Evolutionary conservation across 2,329 filamentous ascomycete genomes (phyloP), one percentile per base, ranked within the genome.

Genomic region (Knoxdaviesia proteae): DNA sequence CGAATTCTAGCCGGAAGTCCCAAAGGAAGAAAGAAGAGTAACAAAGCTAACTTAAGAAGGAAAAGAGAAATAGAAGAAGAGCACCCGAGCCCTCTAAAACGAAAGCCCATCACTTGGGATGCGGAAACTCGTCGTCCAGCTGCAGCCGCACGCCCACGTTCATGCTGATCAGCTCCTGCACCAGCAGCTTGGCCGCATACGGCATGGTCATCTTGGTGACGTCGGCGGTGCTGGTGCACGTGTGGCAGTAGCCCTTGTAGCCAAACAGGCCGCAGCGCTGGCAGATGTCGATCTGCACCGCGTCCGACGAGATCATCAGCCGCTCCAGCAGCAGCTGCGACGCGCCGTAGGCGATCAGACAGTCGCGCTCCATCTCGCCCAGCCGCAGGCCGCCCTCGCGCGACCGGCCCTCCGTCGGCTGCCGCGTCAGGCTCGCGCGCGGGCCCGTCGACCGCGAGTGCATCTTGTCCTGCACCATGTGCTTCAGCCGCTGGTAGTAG

Each of bases 401-500:
- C 6, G 87, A 93, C 52, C 90, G 77, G 67, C 90, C 90, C 64
- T 98, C 90, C 0, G 88, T 98, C 0, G 90, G 90, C 58, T 98
- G 90, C 7, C 90, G 77, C 1, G 90, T 98, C 31, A 98, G 69
- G 49, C 94, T 90, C 31, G 88, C 88, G 8, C 83, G 73, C 0
- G 90, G 92, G 0, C 92, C 92, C 9, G 84, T 79, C 2, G 88
- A 78, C 47, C 90, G 84, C 33, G 84, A 88, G 62, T 98, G 90
- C 90, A 98, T 96, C 65, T 98, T 98, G 58, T 98, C 90, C 59
- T 96, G 87, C 4, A 98, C 90, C 90, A 98, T 98, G 69, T 98
- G 90, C 71, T 98, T 98, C 49, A 98, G 74, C 50, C 94, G 93
- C 66, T 98, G 90, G 66, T 98, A 98, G 67, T 94, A 98, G 61